Percentiles rank a stretch among this genome's conserved stretches.
These are phyloP conservation scores for Cyclospora cayetanensis DNA, from an alignment of 169 alveolate species.

Conservation along the genomic window DNA sequence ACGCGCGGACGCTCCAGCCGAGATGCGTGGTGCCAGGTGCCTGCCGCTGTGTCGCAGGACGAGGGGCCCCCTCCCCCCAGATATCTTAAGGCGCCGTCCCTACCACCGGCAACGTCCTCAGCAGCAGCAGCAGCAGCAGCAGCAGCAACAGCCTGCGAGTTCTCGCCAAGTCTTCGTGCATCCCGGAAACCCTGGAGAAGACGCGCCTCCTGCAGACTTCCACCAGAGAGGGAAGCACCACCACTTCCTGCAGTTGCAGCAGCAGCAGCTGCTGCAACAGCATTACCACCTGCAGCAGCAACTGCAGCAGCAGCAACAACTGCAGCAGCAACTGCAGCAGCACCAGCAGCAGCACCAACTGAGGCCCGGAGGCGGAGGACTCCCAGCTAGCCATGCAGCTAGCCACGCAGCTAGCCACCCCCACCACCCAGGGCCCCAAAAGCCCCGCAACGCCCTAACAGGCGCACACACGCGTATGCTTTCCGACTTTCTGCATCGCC, in stretches of 20 bases:
- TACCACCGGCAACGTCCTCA: too few species aligned
- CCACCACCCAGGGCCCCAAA: background rate
- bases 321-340: background rate
- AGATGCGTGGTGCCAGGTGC: too few species aligned
- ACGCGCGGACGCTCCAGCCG: too few species aligned
- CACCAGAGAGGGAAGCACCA: background rate
- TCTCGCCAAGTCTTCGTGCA: too few species aligned
- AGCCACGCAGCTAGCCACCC: background rate
- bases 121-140: too few species aligned
- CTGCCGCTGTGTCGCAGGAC: too few species aligned
- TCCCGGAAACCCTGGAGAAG: too few species aligned
- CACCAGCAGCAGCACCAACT: background rate
- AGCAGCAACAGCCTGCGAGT: too few species aligned
- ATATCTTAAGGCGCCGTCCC: too few species aligned
- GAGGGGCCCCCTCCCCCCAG: too few species aligned
- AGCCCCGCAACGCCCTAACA: background rate
- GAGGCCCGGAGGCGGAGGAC: background rate
- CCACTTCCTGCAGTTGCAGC: background rate
- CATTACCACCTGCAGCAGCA: background rate
- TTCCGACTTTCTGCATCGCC: too few species aligned
- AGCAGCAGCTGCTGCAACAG: background rate
- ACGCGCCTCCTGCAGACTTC: background rate
- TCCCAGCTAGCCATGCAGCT: conserved; percentile 16
- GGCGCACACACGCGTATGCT: background rate
- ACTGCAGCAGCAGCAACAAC: background rate